Conservation (phyloP, 164 flowering plant genomes). For the Sextonia rubra region DNA sequence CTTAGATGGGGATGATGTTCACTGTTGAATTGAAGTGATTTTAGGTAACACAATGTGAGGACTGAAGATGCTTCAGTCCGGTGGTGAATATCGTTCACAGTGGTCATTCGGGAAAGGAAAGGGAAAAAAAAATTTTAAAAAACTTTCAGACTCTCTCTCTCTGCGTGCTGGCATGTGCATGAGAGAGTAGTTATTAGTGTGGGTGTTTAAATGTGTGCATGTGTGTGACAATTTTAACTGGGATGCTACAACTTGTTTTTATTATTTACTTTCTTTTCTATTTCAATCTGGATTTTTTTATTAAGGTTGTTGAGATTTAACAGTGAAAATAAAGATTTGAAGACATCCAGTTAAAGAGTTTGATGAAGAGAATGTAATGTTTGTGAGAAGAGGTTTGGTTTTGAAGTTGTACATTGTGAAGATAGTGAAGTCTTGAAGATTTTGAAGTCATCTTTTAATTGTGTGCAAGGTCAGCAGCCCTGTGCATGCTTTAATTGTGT, state of each 20-base stretch:
- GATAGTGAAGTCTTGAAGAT: slow-evolving; percentile 32
- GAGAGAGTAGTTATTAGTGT: too few species aligned
- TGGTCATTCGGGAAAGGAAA: too few species aligned
- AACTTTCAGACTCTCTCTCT: too few species aligned
- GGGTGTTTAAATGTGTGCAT: too few species aligned
- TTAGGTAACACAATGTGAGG: too few species aligned
- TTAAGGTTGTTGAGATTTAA: slow-evolving; percentile 51
- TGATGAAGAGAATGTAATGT: slow-evolving; percentile 66
- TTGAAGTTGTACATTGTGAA: slow-evolving; percentile 18
- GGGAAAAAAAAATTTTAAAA: too few species aligned
- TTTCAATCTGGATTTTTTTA: slow-evolving; percentile 31
- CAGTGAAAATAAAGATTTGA: slow-evolving; percentile 73
- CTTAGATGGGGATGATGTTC: too few species aligned
- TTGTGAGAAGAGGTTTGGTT: slow-evolving; percentile 31
- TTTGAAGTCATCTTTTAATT: slow-evolving; percentile 72
- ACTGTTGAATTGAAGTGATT: too few species aligned
- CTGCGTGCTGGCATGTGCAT: too few species aligned
- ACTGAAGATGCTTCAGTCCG: too few species aligned
- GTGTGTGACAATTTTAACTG: not conserved
- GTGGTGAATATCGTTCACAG: too few species aligned
- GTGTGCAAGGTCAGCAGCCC: slow-evolving; percentile 59
- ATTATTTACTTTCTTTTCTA: slow-evolving; percentile 16
- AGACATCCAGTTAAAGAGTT: slow-evolving; percentile 73
- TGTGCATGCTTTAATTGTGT: slow-evolving; percentile 35
- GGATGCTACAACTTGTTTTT: slow-evolving; percentile 3